Evolutionary conservation across 176 grass and related monocot species (phyloP), one percentile per base, ranked within the genome.

Genomic region (Zoysia pacifica): DNA sequence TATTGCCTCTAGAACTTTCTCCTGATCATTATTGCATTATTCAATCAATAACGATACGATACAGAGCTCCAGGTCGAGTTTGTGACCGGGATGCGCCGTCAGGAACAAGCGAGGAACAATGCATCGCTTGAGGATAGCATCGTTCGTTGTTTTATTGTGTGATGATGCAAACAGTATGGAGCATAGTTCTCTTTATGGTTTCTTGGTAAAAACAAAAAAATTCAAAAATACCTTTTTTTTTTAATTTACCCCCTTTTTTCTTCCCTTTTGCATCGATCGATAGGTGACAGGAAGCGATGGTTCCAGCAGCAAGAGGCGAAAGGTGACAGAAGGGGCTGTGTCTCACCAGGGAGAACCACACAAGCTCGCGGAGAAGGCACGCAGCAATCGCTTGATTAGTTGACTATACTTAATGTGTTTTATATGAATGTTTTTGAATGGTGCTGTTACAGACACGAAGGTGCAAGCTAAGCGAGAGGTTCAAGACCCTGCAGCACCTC

Each of bases 401-500:
- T 1, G 2, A 15, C 3, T 28, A 28, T 28, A 28, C 28, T 28
- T 28, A 28, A 28, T 28, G 28, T 28, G 28, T 28, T 28, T 28
- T 28, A 6, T 15, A 53, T 2, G 3, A 6, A 70, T 40, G 18
- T 40, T 48, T 64, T 64, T 28, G 62, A 64, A 13, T 4, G 4
- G 5, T 64, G 11, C 15, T 11, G 1, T 48, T 62, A 67, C 68
- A 81, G 68, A 81, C 56, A 48, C 79, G 79, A 72, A 39, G 79
- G 56, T 63, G 55, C 56, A 72, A 51, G 69, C 62, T 81, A 60
- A 81, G 19, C 36, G 44, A 72, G 44, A 72, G 35, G 56, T 1
- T 81, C 10, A 72, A 37, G 79, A 52, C 68, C 16, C 45, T 81
- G 35, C 79, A 52, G 44, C 68, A 63, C 53, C 68, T 81, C 56